Evolutionary conservation across 306 rosid genomes (phyloP).

Genomic region (Dryas drummondii): DNA sequence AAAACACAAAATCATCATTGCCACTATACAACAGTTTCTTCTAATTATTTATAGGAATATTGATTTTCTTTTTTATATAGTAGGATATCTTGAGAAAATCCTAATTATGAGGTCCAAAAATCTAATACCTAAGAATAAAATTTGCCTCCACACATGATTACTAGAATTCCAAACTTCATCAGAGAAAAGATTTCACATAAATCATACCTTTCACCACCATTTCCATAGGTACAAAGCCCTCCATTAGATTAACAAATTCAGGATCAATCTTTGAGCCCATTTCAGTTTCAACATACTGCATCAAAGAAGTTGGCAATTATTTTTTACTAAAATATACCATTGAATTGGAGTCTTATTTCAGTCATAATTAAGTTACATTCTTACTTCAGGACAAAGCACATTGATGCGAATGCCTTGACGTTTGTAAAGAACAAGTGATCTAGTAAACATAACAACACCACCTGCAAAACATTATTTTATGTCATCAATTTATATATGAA

Average conservation of each 20-base stretch:
- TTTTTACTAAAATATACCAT: conserved; percentile 15
- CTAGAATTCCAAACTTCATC: conserved; percentile 20
- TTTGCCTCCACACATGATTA: neutral
- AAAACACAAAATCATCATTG: neutral
- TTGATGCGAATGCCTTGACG: conserved; percentile 83
- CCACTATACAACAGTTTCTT: neutral
- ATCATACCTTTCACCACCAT: conserved; percentile 75
- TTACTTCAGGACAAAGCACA: conserved; percentile 96
- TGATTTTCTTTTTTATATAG: neutral
- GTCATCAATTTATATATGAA: neutral
- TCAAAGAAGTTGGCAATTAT: conserved; percentile 16
- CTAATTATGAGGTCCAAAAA: neutral
- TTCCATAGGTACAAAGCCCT: conserved; percentile 89
- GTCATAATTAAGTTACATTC: conserved; percentile 10
- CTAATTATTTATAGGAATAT: neutral
- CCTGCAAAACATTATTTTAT: conserved; percentile 41
- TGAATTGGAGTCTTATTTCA: neutral
- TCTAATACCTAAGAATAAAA: neutral
- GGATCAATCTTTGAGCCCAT: conserved; percentile 39
- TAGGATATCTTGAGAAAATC: neutral
- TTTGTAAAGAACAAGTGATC: conserved; percentile 65
- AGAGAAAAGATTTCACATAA: conserved; percentile 11
- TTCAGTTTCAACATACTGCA: conserved; percentile 90
- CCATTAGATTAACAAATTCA: conserved; percentile 32
- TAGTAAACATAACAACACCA: conserved; percentile 85